These are phyloP conservation scores for Penicillium bialowiezense DNA, from an alignment of 495 filamentous ascomycete species.

Conservation along the genomic window DNA sequence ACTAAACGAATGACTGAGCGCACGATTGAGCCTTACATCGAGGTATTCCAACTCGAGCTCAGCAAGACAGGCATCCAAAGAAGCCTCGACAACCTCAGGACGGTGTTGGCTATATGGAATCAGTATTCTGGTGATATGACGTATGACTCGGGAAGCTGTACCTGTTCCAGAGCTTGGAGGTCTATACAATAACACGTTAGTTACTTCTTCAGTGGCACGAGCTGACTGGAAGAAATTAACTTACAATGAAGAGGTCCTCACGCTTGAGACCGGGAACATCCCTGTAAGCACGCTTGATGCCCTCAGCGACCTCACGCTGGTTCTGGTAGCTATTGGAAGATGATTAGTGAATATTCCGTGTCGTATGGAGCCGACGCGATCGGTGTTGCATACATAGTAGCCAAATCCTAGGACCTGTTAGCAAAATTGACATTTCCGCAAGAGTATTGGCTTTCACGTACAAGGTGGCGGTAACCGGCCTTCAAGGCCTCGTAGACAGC, in stretches of 20 bases:
- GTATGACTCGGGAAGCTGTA: background rate
- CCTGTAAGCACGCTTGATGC: conserved; percentile 45
- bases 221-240: background rate
- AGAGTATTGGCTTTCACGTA: conserved; percentile 15
- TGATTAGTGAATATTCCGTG: conserved; percentile 44
- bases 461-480: conserved; percentile 54
- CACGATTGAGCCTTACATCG: conserved; percentile 29
- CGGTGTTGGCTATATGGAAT: conserved; percentile 36
- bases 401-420: conserved; percentile 37
- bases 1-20: background rate
- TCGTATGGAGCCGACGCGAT: too few species aligned
- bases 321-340: conserved; percentile 41
- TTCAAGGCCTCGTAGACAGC: conserved; percentile 53
- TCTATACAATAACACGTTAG: conserved; percentile 23
- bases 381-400: conserved; percentile 36
- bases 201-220: background rate
- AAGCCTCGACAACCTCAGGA: conserved; percentile 43
- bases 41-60: conserved; percentile 50
- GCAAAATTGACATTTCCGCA: background rate
- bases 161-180: conserved; percentile 50
- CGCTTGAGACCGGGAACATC: conserved; percentile 49
- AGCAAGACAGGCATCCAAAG: conserved; percentile 45
- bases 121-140: background rate
- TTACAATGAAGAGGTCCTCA: conserved; percentile 49
- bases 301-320: conserved; percentile 45